These are phyloP conservation scores for Vitellaria paradoxa DNA, from an alignment of 179 eudicot genomes.

Conservation along the genomic window DNA sequence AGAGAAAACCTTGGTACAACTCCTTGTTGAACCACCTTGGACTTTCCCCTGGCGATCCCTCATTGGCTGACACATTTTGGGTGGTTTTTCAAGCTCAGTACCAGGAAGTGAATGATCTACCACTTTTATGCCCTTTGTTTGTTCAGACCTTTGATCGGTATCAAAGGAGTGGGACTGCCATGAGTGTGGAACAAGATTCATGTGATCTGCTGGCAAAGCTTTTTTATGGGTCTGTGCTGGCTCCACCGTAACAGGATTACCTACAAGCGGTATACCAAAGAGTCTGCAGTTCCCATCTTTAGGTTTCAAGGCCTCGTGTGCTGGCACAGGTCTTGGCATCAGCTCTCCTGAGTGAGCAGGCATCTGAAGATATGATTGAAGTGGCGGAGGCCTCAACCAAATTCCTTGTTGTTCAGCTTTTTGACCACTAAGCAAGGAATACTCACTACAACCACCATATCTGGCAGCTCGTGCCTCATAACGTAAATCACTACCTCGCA, in stretches of 20 bases:
- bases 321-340: slow-evolving; percentile 29
- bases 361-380: slow-evolving; percentile 43
- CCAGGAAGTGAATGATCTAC: slow-evolving; percentile 33
- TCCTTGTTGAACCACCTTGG: slow-evolving; percentile 62
- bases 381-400: slow-evolving; percentile 74
- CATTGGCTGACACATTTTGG: slow-evolving; percentile 24
- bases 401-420: slow-evolving; percentile 49
- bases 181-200: slow-evolving; percentile 26
- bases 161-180: slow-evolving; percentile 34
- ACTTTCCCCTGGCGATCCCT: slow-evolving; percentile 53
- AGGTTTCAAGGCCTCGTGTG: slow-evolving; percentile 39
- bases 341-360: slow-evolving; percentile 48
- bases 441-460: slow-evolving; percentile 51
- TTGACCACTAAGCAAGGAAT: slow-evolving; percentile 37
- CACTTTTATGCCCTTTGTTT: slow-evolving; percentile 43
- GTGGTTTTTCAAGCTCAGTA: slow-evolving; percentile 49
- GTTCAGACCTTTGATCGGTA: slow-evolving; percentile 47
- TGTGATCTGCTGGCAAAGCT: slow-evolving; percentile 25
- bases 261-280: slow-evolving; percentile 71
- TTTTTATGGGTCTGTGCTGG: slow-evolving; percentile 28
- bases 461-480: slow-evolving; percentile 49
- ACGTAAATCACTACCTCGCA: slow-evolving; percentile 34
- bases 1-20: slow-evolving; percentile 62
- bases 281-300: slow-evolving; percentile 75
- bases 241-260: slow-evolving; percentile 36